Evolutionary conservation across 2,329 filamentous ascomycete species (phyloP).

Genomic region (Fusarium torulosum): DNA sequence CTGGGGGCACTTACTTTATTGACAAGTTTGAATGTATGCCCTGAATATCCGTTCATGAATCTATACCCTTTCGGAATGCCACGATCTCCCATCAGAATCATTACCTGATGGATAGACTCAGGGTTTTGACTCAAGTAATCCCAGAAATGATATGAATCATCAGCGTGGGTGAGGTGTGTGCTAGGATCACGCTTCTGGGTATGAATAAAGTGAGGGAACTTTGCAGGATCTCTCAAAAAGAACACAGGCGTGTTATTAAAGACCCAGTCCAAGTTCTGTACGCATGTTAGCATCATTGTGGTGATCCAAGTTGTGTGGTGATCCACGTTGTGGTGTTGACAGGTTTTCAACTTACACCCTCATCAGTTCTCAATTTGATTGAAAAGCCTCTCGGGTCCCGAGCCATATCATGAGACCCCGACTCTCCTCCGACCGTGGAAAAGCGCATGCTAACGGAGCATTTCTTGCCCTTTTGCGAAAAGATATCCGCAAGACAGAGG

Average conservation of each 20-base stretch:
- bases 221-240: conserved; percentile 79
- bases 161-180: conserved; percentile 68
- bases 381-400: conserved; percentile 80
- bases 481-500: conserved; percentile 64
- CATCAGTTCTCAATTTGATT: conserved; percentile 76
- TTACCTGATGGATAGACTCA: conserved; percentile 68
- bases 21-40: conserved; percentile 13
- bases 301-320: neutral
- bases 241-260: conserved; percentile 75
- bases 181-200: conserved; percentile 78
- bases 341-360: conserved; percentile 22
- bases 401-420: conserved; percentile 77
- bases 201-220: conserved; percentile 80
- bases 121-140: conserved; percentile 71
- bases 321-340: neutral
- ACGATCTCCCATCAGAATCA: conserved; percentile 69
- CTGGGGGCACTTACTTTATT: conserved; percentile 11
- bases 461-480: conserved; percentile 74
- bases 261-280: conserved; percentile 11
- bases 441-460: conserved; percentile 77
- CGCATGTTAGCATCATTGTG: neutral
- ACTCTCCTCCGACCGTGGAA: conserved; percentile 81
- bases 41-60: conserved; percentile 34
- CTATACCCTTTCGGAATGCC: conserved; percentile 67
- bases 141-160: conserved; percentile 35